Evolutionary conservation across 177 flowering plant genomes (phyloP), one percentile per base, ranked within the genome.

Genomic region (Vitis hybrid): DNA sequence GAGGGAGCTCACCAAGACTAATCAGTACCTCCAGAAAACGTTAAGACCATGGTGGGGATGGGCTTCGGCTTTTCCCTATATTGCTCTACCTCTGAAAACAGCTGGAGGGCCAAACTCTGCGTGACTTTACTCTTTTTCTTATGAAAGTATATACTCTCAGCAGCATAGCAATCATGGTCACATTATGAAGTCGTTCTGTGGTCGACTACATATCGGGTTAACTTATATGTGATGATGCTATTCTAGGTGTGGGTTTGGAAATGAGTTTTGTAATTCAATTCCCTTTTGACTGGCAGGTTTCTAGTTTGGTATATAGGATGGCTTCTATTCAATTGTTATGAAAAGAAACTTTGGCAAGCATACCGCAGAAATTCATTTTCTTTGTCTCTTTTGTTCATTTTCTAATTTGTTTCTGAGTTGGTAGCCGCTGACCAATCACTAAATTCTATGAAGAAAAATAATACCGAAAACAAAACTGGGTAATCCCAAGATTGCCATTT

Each of bases 1-100:
- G 87, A 85, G 32, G 91, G 89, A n/a, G 40, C 71, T 68, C 93
- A 81, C 67, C 82, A 79, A 76, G 89, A 83, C 66, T 88, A 78
- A 65, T 66, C 49, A 64, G 50, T n/a, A n/a, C 55, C 32, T 18
- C 19, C 19, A 18, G 19, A 18, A 18, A 18, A 18, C 19, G 1
- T 18, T 18, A 18, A 18, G 19, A 5, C 6, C 9, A 14, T 49
- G 12, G 11, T n/a, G 63, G 5, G 30, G 30, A 26, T 0, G 30
- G 30, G 30, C 30, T 26, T 26, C 5, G 54, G 6, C 2, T 15
- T 10, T 75, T 54, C 26, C 15, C 19, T 32, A 26, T 26, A 26
- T 26, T 26, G 30, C 30, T 26, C 30, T 68, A 15, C 67, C 48
- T 54, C 34, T 45, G 55, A 2, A 12, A 11, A 32, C 45, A 14